phyloP scores from a whole-genome alignment of 768 basidiomycete genomes.

The Candolleomyces eurysporus region DNA sequence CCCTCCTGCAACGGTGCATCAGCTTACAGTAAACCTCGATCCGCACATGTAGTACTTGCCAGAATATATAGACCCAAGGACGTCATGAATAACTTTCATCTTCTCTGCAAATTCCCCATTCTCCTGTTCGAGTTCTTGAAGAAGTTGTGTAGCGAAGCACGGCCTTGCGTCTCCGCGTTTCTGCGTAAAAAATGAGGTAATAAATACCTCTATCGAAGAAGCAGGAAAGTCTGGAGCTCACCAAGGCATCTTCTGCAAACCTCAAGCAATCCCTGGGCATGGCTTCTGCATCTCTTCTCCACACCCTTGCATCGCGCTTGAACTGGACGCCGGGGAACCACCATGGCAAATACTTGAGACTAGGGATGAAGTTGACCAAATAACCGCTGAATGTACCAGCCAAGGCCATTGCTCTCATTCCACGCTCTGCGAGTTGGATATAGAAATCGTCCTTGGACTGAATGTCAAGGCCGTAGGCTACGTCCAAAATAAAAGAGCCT shows the following conservation, averaged over 20 bases:
- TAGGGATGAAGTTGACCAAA: slow-evolving; percentile 29
- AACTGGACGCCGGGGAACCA: slow-evolving; percentile 52
- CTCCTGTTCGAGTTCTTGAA: no score
- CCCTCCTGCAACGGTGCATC: no score
- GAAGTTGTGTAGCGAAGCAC: neutral
- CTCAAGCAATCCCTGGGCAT: neutral
- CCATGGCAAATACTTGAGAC: slow-evolving; percentile 38
- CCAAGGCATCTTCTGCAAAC: slow-evolving; percentile 1
- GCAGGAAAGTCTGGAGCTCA: neutral
- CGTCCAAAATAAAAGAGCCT: slow-evolving; percentile 7
- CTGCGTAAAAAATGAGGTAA: neutral
- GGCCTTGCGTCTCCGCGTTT: neutral
- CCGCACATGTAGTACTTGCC: no score
- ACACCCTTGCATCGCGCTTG: slow-evolving; percentile 31
- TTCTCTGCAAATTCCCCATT: neutral
- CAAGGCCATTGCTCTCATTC: slow-evolving; percentile 16
- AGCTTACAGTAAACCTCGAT: no score
- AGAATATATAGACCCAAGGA: no score
- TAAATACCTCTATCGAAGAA: no score
- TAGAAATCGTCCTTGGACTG: slow-evolving; percentile 5
- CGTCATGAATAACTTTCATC: neutral
- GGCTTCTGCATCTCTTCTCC: neutral
- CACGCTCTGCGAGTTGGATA: slow-evolving; percentile 21
- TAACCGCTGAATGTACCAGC: slow-evolving; percentile 21
- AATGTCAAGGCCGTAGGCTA: slow-evolving; percentile 7